phyloP scores from a whole-genome alignment of 2,329 filamentous ascomycete species.

The Cercospora zeae-maydis region DNA sequence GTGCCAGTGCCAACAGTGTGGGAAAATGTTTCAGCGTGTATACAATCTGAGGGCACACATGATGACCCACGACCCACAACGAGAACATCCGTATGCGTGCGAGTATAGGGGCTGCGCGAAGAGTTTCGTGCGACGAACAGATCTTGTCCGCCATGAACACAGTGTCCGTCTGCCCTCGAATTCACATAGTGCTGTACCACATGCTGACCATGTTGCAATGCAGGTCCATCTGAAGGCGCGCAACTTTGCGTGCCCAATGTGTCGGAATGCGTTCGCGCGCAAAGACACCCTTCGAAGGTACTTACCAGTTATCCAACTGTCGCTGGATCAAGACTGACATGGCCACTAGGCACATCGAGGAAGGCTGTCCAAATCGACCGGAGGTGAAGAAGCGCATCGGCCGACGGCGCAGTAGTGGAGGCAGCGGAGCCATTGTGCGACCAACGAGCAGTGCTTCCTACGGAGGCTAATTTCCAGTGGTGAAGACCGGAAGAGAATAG shows the following conservation, averaged over 20 bases:
- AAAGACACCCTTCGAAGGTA: constrained; percentile 81
- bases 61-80: constrained; percentile 74
- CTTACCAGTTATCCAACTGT: constrained; percentile 26
- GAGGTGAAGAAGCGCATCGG: constrained; percentile 24
- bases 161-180: constrained; percentile 44
- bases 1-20: constrained; percentile 69
- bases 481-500: neutral
- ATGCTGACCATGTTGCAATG: constrained; percentile 12
- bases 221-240: constrained; percentile 71
- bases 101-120: constrained; percentile 62
- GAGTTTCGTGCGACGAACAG: constrained; percentile 78
- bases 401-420: constrained; percentile 1
- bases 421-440: neutral
- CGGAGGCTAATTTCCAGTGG: neutral
- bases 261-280: constrained; percentile 67
- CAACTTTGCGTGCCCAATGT: constrained; percentile 67
- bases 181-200: constrained; percentile 39
- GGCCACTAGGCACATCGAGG: constrained; percentile 64
- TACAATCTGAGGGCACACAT: constrained; percentile 87
- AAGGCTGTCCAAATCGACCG: constrained; percentile 66
- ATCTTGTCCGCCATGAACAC: constrained; percentile 58
- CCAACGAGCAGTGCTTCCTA: neutral
- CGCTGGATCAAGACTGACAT: neutral
- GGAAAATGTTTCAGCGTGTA: constrained; percentile 73
- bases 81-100: constrained; percentile 69